Percentiles rank a stretch among this genome's conserved stretches.
phyloP scores from a whole-genome alignment of 148 eudicot genomes.

The Silene uniflora region DNA sequence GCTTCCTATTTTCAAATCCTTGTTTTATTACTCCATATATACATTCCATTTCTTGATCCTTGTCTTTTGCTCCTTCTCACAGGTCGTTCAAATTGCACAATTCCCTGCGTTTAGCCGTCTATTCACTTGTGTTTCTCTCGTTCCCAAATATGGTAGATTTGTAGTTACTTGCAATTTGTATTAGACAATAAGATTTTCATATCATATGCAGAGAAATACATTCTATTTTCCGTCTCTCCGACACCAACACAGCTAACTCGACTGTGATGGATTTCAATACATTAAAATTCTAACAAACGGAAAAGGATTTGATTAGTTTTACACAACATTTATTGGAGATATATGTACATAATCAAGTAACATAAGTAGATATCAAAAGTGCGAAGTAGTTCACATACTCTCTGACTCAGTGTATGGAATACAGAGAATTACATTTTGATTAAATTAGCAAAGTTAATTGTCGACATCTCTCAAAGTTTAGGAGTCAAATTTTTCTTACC shows the following conservation, averaged over 20 bases:
- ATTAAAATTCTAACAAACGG: too few species aligned
- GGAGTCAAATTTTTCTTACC: constrained; percentile 37
- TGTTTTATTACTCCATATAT: neutral
- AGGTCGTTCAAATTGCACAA: constrained; percentile 21
- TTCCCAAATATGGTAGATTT: neutral
- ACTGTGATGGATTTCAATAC: too few species aligned
- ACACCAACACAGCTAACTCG: neutral
- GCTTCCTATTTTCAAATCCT: neutral
- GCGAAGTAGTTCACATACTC: neutral
- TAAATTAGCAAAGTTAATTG: neutral
- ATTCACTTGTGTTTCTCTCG: neutral
- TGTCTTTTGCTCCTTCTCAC: neutral
- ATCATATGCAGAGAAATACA: neutral
- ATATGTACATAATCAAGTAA: neutral
- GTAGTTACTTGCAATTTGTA: neutral
- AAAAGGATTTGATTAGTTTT: neutral
- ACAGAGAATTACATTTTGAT: neutral
- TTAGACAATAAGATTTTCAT: neutral
- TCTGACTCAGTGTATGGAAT: neutral
- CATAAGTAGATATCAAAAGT: neutral
- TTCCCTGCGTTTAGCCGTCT: constrained; percentile 16
- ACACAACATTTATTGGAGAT: neutral
- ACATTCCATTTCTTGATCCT: neutral
- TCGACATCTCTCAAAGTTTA: neutral
- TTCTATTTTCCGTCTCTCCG: neutral